A percentile compares a stretch with the other conserved stretches of the same genome.
Conservation (phyloP, 768 basidiomycete species). For the Mycena albidolilacea region DNA sequence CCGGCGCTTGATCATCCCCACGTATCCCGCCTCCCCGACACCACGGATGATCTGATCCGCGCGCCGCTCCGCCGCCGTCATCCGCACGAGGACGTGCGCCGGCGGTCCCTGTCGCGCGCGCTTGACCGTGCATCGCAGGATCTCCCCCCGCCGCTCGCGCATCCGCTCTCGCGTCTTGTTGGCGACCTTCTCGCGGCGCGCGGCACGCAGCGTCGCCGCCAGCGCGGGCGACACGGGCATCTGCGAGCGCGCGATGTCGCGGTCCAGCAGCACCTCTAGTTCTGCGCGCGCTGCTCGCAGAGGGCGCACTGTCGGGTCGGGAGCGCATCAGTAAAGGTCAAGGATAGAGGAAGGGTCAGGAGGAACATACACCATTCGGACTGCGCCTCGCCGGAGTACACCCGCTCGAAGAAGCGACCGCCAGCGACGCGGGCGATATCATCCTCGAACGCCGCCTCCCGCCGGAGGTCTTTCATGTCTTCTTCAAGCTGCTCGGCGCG, state of each 20-base stretch:
- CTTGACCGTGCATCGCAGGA: constrained; percentile 61
- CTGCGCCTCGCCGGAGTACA: constrained; percentile 42
- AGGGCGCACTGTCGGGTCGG: constrained; percentile 51
- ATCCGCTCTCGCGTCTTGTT: constrained; percentile 77
- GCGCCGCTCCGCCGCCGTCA: constrained; percentile 63
- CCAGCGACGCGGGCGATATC: constrained; percentile 31
- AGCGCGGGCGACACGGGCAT: constrained; percentile 65
- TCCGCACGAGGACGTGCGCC: constrained; percentile 67
- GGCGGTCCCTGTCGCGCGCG: constrained; percentile 74
- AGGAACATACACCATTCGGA: constrained; percentile 59
- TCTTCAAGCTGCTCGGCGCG: constrained; percentile 51
- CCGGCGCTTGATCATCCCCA: constrained; percentile 72
- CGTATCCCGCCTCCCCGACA: constrained; percentile 79
- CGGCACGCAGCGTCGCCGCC: constrained; percentile 64
- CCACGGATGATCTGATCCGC: constrained; percentile 67
- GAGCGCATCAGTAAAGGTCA: not conserved
- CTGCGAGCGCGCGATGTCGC: constrained; percentile 58
- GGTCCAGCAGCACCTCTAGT: constrained; percentile 52
- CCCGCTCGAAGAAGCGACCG: constrained; percentile 9
- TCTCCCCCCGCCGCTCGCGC: constrained; percentile 76
- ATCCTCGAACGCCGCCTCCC: constrained; percentile 48
- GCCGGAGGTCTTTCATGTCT: constrained; percentile 47
- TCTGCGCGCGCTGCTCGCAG: constrained; percentile 48
- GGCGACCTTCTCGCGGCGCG: constrained; percentile 70
- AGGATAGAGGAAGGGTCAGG: not conserved